These are phyloP conservation scores for Boechera retrofracta DNA, from an alignment of 345 rosid species.

Conservation along the genomic window DNA sequence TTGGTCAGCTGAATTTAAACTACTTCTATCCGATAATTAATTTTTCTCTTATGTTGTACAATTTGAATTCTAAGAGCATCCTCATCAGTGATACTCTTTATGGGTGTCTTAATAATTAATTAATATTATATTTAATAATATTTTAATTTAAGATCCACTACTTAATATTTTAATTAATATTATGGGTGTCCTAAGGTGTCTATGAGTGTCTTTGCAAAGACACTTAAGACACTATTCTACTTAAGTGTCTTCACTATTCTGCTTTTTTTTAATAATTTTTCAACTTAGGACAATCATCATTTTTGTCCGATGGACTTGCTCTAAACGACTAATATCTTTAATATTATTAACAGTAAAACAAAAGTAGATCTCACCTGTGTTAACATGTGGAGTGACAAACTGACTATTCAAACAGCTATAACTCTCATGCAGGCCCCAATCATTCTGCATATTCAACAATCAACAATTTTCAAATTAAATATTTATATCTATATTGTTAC, in stretches of 20 bases:
- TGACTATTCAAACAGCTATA: constrained; percentile 55
- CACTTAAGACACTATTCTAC: no score
- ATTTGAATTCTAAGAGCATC: neutral
- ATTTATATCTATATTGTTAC: neutral
- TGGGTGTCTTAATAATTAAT: no score
- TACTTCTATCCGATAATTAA: neutral
- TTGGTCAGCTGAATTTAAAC: constrained; percentile 6
- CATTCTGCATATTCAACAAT: constrained; percentile 52
- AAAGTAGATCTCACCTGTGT: constrained; percentile 48
- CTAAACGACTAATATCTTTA: neutral
- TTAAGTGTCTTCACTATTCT: no score
- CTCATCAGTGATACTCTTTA: no score
- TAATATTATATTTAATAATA: no score
- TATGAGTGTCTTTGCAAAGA: no score
- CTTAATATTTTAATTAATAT: no score
- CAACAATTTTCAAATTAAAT: neutral
- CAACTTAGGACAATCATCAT: no score
- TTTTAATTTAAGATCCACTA: no score
- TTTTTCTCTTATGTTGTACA: neutral
- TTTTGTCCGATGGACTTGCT: no score
- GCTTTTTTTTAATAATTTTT: no score
- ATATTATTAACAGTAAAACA: neutral
- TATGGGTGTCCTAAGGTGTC: no score
- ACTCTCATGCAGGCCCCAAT: constrained; percentile 64
- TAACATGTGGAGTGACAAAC: constrained; percentile 38